phyloP scores from a whole-genome alignment of 371 early-diverging fungal genomes.

The Mortierella sp. region DNA sequence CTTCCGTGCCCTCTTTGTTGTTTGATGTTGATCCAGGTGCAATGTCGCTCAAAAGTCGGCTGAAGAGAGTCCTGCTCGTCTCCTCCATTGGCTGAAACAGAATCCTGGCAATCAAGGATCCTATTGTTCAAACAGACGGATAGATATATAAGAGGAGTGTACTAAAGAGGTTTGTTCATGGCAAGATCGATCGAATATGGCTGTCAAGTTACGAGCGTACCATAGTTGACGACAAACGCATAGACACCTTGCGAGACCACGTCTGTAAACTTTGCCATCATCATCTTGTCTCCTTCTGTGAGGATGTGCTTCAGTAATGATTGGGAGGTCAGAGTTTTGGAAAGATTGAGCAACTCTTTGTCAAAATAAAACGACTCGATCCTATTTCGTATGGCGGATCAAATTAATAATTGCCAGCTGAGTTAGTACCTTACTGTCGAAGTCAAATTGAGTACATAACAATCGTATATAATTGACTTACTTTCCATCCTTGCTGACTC shows the following conservation, averaged over 20 bases:
- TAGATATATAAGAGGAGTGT: background rate
- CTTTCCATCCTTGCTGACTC: conserved; percentile 51
- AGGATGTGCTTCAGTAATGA: conserved; percentile 92
- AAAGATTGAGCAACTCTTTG: conserved; percentile 68
- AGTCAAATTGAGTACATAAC: background rate
- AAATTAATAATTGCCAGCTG: background rate
- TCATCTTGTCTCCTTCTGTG: conserved; percentile 96
- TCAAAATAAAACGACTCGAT: conserved; percentile 72
- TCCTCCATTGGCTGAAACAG: conserved; percentile 97
- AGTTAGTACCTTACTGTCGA: background rate
- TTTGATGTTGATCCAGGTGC: background rate
- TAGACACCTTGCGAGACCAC: conserved; percentile 84
- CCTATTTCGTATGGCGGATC: conserved; percentile 33
- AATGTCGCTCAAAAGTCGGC: conserved; percentile 64
- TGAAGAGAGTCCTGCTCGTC: conserved; percentile 87
- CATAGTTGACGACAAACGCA: conserved; percentile 90
- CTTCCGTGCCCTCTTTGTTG: conserved; percentile 3
- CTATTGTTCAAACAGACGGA: conserved; percentile 50
- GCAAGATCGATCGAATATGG: background rate
- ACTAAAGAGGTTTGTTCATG: background rate
- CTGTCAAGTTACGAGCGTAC: conserved; percentile 48
- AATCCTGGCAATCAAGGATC: conserved; percentile 91
- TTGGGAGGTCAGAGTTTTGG: conserved; percentile 86
- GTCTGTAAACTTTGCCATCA: conserved; percentile 76
- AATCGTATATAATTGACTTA: conserved; percentile 18